phyloP scores from a whole-genome alignment of 441 rosid genomes.

The Adansonia grandidieri region DNA sequence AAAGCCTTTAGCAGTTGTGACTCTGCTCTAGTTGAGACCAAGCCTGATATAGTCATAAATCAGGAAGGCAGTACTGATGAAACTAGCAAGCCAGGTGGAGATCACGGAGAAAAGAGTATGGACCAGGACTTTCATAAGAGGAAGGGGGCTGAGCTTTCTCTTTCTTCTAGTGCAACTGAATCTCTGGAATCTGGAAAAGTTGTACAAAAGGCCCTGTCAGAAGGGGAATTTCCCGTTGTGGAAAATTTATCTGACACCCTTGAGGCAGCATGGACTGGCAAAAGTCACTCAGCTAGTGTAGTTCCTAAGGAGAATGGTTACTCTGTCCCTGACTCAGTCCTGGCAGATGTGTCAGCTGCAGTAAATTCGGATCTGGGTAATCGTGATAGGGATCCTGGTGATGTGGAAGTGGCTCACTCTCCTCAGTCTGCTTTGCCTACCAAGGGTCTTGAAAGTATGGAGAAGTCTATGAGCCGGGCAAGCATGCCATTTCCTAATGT shows the following conservation, averaged over 20 bases:
- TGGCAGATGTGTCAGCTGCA: constrained; percentile 34
- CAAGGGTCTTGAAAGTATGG: constrained; percentile 39
- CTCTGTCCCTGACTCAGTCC: constrained; percentile 39
- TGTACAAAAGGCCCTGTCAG: constrained; percentile 51
- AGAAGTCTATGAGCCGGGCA: constrained; percentile 42
- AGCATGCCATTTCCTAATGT: constrained; percentile 55
- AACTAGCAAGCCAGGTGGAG: constrained; percentile 35
- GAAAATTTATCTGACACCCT: constrained; percentile 63
- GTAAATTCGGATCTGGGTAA: constrained; percentile 32
- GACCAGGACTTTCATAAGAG: constrained; percentile 35
- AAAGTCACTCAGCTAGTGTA: constrained; percentile 46
- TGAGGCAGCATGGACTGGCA: constrained; percentile 86
- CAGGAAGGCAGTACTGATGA: constrained; percentile 39
- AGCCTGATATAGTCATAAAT: constrained; percentile 41
- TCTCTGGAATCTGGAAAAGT: constrained; percentile 48
- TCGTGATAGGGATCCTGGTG: constrained; percentile 31
- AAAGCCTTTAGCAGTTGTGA: constrained; percentile 44
- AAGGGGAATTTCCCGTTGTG: constrained; percentile 56
- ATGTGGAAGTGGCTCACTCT: constrained; percentile 34
- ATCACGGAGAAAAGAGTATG: constrained; percentile 37
- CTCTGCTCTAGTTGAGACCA: constrained; percentile 39
- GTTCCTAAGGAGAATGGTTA: constrained; percentile 41
- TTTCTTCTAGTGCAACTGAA: constrained; percentile 44
- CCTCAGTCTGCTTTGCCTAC: constrained; percentile 34
- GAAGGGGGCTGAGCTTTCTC: constrained; percentile 42